phyloP scores from a whole-genome alignment of 257 asterid genomes.

The Solanum appendiculatum region DNA sequence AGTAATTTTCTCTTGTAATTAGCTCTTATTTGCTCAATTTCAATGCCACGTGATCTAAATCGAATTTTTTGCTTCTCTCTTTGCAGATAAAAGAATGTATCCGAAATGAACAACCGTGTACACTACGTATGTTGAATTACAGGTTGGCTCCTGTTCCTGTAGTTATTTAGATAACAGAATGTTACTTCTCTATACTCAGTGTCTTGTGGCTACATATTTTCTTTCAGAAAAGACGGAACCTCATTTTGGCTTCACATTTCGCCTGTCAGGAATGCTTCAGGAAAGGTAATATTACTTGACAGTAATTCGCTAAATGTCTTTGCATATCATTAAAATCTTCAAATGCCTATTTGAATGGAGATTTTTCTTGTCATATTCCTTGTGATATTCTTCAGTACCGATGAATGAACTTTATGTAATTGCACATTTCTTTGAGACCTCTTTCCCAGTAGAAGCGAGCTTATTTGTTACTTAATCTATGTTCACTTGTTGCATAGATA shows the following conservation, averaged over 20 bases:
- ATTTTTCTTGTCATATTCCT: not conserved
- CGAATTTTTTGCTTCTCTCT: not conserved
- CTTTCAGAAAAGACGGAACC: constrained; percentile 42
- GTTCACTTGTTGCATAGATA: not conserved
- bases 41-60: not conserved
- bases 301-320: not conserved
- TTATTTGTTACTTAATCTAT: not conserved
- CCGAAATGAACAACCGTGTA: constrained; percentile 56
- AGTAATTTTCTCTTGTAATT: constrained; percentile 4
- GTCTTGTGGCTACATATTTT: not conserved
- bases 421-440: not conserved
- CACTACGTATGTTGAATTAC: constrained; percentile 79
- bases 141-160: constrained; percentile 37
- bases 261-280: constrained; percentile 80
- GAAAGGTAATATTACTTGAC: constrained; percentile 42
- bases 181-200: not conserved
- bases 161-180: not conserved
- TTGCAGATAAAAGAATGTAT: constrained; percentile 66
- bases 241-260: constrained; percentile 92
- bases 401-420: not conserved
- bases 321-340: not conserved
- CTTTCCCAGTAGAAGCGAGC: not conserved
- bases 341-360: not conserved
- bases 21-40: not conserved
- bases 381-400: not conserved